Percentiles rank a stretch among this genome's conserved stretches.
These are phyloP conservation scores for Pseudopyrenochaeta lycopersici DNA, from an alignment of 2,329 filamentous ascomycete genomes.

Conservation along the genomic window DNA sequence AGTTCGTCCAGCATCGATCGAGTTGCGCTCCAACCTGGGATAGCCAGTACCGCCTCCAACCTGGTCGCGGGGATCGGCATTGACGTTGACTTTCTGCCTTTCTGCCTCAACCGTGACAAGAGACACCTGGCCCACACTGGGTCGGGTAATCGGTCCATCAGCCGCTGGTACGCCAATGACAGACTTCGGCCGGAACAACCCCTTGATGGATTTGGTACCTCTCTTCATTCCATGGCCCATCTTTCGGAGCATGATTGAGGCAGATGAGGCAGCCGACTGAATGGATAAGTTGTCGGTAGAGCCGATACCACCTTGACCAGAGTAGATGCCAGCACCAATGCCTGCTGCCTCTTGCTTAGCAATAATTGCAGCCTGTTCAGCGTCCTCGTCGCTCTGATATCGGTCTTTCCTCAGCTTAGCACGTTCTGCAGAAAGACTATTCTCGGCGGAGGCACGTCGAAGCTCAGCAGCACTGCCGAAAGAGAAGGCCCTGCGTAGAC, in stretches of 20 bases:
- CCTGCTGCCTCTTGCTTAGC: conserved; percentile 91
- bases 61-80: conserved; percentile 72
- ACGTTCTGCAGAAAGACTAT: conserved; percentile 60
- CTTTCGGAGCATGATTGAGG: conserved; percentile 94
- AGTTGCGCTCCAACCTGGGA: conserved; percentile 84
- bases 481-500: conserved; percentile 89
- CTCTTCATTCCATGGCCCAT: conserved; percentile 99
- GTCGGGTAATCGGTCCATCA: conserved; percentile 71
- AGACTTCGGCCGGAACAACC: conserved; percentile 94
- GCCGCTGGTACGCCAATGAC: conserved; percentile 79
- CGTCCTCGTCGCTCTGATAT: conserved; percentile 73
- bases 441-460: conserved; percentile 74
- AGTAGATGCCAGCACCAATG: conserved; percentile 93
- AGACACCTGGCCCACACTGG: conserved; percentile 84
- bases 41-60: conserved; percentile 79
- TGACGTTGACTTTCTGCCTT: conserved; percentile 82
- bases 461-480: conserved; percentile 96
- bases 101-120: conserved; percentile 97
- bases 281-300: conserved; percentile 96
- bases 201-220: conserved; percentile 86
- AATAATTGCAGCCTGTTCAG: conserved; percentile 90
- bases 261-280: conserved; percentile 87
- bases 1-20: conserved; percentile 69
- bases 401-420: conserved; percentile 63
- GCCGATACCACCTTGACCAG: conserved; percentile 83